These are phyloP conservation scores for Geranium incanum DNA, from an alignment of 441 rosid genomes.

Conservation along the genomic window DNA sequence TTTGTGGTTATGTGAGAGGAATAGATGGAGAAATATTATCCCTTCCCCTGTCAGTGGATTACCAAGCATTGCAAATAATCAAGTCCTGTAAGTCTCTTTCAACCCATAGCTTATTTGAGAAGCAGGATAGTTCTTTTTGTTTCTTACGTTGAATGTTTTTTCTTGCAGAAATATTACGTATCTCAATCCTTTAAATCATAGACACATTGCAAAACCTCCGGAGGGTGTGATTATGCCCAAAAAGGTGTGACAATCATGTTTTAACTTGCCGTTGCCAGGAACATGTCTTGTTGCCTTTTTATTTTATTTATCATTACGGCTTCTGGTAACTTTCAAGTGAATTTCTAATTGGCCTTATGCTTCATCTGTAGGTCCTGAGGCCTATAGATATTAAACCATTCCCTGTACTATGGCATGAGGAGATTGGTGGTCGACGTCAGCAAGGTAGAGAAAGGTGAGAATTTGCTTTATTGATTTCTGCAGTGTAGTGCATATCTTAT, in stretches of 20 bases:
- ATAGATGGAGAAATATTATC: slow-evolving; percentile 32
- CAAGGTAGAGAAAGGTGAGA: slow-evolving; percentile 73
- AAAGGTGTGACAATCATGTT: slow-evolving; percentile 45
- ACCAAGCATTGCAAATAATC: slow-evolving; percentile 53
- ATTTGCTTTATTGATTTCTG: background rate
- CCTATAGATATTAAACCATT: slow-evolving; percentile 70
- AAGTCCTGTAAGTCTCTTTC: slow-evolving; percentile 51
- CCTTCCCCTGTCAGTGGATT: slow-evolving; percentile 66
- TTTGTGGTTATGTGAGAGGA: slow-evolving; percentile 62
- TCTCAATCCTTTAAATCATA: slow-evolving; percentile 44
- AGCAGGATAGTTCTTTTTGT: slow-evolving; percentile 9
- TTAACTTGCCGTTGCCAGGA: background rate
- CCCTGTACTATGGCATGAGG: slow-evolving; percentile 89
- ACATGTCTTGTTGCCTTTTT: background rate
- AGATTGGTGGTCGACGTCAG: slow-evolving; percentile 59
- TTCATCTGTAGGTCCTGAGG: slow-evolving; percentile 52
- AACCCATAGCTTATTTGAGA: slow-evolving; percentile 18
- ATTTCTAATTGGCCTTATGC: background rate
- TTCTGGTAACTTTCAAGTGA: background rate
- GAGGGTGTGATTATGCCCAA: slow-evolving; percentile 54
- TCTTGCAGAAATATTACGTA: slow-evolving; percentile 62
- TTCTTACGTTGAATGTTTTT: slow-evolving; percentile 14
- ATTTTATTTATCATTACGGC: background rate
- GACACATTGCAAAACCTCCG: slow-evolving; percentile 68
- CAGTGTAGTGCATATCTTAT: background rate